Percentiles rank a stretch among this genome's conserved stretches.
phyloP scores from a whole-genome alignment of 805 yeast species.

The Candida chilensis region DNA sequence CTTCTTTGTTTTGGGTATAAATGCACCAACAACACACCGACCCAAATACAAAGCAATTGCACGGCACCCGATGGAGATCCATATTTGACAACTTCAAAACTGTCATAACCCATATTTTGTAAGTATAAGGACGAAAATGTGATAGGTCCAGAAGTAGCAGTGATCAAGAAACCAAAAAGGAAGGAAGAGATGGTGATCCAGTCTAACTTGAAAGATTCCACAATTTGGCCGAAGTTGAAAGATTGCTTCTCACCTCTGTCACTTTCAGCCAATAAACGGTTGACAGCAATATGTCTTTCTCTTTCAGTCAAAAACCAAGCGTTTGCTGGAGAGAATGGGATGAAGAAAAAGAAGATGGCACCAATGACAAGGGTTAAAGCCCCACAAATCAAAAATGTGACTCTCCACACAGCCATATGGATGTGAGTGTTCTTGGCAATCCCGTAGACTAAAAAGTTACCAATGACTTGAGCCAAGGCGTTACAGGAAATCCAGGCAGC shows the following conservation, averaged over 20 bases:
- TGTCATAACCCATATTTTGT: constrained; percentile 7
- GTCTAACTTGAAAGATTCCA: constrained; percentile 14
- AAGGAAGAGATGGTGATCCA: constrained; percentile 6
- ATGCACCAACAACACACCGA: constrained; percentile 8
- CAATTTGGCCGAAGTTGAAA: constrained; percentile 13
- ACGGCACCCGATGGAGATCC: constrained; percentile 19
- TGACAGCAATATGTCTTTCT: constrained; percentile 22
- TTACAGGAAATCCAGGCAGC: constrained; percentile 15
- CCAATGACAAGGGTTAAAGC: constrained; percentile 8
- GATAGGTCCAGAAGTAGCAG: constrained; percentile 11
- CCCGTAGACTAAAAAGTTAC: constrained; percentile 5
- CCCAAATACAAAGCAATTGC: constrained; percentile 12
- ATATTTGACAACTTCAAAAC: constrained; percentile 10
- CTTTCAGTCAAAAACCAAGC: constrained; percentile 27
- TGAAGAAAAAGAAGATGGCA: constrained; percentile 5
- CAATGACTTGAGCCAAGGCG: constrained; percentile 12
- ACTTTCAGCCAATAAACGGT: constrained; percentile 11
- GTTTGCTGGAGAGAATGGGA: constrained; percentile 17
- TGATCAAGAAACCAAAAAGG: constrained; percentile 7
- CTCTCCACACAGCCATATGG: constrained; percentile 9
- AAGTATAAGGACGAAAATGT: constrained; percentile 9
- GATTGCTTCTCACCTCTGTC: constrained; percentile 14
- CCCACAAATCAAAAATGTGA: constrained; percentile 11
- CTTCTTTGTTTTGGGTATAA: constrained; percentile 12
- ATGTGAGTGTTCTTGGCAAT: constrained; percentile 2